A percentile compares a stretch with the other conserved stretches of the same genome.
phyloP scores from a whole-genome alignment of 2,329 filamentous ascomycete species.

The Diplocarpon mali region DNA sequence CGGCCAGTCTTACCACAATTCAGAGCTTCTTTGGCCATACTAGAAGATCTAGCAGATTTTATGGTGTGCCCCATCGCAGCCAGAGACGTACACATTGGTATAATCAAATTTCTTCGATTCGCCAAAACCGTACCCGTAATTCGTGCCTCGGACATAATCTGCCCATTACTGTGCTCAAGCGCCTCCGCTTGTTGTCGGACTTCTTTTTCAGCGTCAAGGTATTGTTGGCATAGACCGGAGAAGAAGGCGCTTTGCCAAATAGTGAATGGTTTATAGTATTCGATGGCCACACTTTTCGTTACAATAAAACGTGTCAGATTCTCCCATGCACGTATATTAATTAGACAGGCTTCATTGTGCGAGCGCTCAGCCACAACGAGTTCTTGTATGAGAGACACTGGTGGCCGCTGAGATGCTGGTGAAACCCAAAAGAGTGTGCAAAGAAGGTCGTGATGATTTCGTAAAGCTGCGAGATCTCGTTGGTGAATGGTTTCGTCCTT shows the following conservation, averaged over 20 bases:
- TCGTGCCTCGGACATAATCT: constrained; percentile 5
- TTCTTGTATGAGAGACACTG: constrained; percentile 43
- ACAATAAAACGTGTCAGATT: constrained; percentile 50
- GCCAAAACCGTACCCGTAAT: constrained; percentile 5
- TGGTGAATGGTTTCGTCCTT: constrained; percentile 51
- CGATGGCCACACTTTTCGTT: constrained; percentile 31
- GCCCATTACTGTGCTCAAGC: background rate
- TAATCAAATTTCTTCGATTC: constrained; percentile 8
- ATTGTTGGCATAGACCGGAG: constrained; percentile 45
- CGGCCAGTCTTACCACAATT: constrained; percentile 13
- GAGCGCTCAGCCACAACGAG: constrained; percentile 48
- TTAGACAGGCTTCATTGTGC: constrained; percentile 55
- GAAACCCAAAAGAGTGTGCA: constrained; percentile 56
- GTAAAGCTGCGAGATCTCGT: constrained; percentile 49
- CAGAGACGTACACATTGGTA: constrained; percentile 12
- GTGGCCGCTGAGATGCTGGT: constrained; percentile 42
- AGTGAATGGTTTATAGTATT: constrained; percentile 38
- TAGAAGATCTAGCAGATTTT: constrained; percentile 10
- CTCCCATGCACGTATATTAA: constrained; percentile 52
- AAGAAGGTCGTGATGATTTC: constrained; percentile 59
- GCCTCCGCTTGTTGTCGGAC: constrained; percentile 16
- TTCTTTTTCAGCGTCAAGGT: constrained; percentile 28
- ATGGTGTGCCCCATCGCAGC: constrained; percentile 14
- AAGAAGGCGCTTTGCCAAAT: constrained; percentile 49
- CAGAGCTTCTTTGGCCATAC: constrained; percentile 14